phyloP scores from a whole-genome alignment of 768 basidiomycete genomes.

The Hypholoma fasciculare region DNA sequence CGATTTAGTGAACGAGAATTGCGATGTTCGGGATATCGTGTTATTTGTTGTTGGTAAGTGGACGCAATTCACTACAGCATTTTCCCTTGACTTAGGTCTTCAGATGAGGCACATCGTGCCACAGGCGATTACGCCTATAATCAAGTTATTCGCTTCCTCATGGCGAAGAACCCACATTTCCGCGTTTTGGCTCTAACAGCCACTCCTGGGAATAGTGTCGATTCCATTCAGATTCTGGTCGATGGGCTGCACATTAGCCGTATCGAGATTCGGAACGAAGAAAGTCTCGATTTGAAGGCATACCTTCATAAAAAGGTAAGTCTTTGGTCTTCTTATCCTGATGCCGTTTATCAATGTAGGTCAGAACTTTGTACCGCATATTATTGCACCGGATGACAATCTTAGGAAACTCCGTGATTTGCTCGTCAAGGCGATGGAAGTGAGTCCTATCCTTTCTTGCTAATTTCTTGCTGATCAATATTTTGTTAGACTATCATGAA shows the following conservation, averaged over 20 bases:
- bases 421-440: slow-evolving; percentile 74
- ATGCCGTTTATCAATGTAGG: slow-evolving; percentile 37
- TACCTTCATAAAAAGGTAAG: slow-evolving; percentile 88
- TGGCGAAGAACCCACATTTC: slow-evolving; percentile 93
- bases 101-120: slow-evolving; percentile 95
- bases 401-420: slow-evolving; percentile 66
- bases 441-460: slow-evolving; percentile 30
- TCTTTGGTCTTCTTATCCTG: not conserved
- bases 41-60: slow-evolving; percentile 82
- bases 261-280: slow-evolving; percentile 93
- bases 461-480: not conserved
- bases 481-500: slow-evolving; percentile 28
- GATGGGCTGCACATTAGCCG: slow-evolving; percentile 92
- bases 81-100: not conserved
- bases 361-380: slow-evolving; percentile 62
- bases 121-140: slow-evolving; percentile 94
- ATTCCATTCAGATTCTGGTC: slow-evolving; percentile 88
- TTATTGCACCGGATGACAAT: slow-evolving; percentile 71
- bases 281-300: slow-evolving; percentile 79
- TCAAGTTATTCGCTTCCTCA: slow-evolving; percentile 83
- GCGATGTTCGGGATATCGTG: slow-evolving; percentile 80
- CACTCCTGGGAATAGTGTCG: slow-evolving; percentile 85
- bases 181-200: slow-evolving; percentile 93
- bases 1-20: slow-evolving; percentile 71
- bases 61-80: not conserved